Conservation (phyloP, 331 rosid species). For the Rhamnella rubrinervis region DNA sequence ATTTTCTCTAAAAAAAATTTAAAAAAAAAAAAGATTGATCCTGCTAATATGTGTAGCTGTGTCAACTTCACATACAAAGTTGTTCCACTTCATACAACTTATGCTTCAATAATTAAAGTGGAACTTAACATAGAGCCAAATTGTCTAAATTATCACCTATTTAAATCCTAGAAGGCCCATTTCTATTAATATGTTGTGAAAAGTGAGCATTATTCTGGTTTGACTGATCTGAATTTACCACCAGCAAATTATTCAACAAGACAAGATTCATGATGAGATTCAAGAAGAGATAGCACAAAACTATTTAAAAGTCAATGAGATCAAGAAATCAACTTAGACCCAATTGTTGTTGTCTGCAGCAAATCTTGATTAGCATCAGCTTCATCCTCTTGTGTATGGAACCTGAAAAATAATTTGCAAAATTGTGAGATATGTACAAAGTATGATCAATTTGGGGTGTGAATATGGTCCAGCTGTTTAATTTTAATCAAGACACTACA, state of each 20-base stretch:
- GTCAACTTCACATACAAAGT: too few relatives aligned
- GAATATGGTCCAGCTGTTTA: slow-evolving; percentile 1
- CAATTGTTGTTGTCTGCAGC: slow-evolving; percentile 78
- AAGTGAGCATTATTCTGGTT: too few relatives aligned
- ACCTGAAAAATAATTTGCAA: slow-evolving; percentile 39
- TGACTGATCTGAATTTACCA: too few relatives aligned
- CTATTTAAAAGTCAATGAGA: slow-evolving; percentile 23
- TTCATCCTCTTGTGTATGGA: slow-evolving; percentile 96
- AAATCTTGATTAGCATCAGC: slow-evolving; percentile 71
- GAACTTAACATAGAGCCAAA: too few relatives aligned
- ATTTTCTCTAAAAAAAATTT: too few relatives aligned
- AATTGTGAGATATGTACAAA: background rate
- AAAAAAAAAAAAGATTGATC: too few relatives aligned
- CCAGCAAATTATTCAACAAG: slow-evolving; percentile 9
- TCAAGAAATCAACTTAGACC: slow-evolving; percentile 46
- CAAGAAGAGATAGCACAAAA: slow-evolving; percentile 22
- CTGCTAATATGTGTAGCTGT: too few relatives aligned
- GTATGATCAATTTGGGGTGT: background rate
- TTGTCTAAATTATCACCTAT: too few relatives aligned
- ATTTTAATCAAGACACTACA: background rate
- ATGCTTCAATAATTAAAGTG: too few relatives aligned
- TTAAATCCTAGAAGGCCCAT: too few relatives aligned
- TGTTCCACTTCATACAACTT: too few relatives aligned
- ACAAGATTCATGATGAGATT: slow-evolving; percentile 13
- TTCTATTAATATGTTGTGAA: too few relatives aligned